Evolutionary conservation across 768 basidiomycete genomes (phyloP).

Genomic region (Mrakia blollopis): DNA sequence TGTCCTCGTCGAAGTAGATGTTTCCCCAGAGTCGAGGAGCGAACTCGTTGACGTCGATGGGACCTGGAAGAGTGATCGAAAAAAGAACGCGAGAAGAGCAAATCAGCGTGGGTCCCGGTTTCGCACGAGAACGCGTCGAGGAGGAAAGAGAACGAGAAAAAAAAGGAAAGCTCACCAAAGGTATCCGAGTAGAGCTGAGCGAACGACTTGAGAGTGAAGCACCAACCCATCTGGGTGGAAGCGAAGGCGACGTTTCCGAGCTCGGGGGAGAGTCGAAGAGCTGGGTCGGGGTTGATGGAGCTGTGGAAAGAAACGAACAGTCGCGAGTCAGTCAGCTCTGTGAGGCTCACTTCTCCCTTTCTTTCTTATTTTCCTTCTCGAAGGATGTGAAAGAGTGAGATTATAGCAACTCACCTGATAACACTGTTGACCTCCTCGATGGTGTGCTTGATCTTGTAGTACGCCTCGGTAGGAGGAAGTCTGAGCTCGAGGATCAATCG

Average conservation of each 20-base stretch:
- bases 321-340: background rate
- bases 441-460: slow-evolving; percentile 98
- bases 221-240: slow-evolving; percentile 95
- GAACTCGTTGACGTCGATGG: slow-evolving; percentile 76
- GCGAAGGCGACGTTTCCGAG: slow-evolving; percentile 95
- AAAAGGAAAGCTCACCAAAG: slow-evolving; percentile 56
- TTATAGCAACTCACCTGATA: slow-evolving; percentile 61
- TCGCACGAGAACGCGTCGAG: background rate
- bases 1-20: slow-evolving; percentile 82
- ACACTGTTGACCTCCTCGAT: slow-evolving; percentile 97
- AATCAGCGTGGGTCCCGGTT: background rate
- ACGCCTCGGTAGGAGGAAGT: slow-evolving; percentile 91
- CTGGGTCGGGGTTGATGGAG: slow-evolving; percentile 78
- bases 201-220: slow-evolving; percentile 89
- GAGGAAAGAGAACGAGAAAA: background rate
- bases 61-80: slow-evolving; percentile 48
- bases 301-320: slow-evolving; percentile 34
- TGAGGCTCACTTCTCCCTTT: too few relatives aligned
- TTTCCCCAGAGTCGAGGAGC: slow-evolving; percentile 95
- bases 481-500: slow-evolving; percentile 92
- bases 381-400: background rate
- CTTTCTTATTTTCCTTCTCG: background rate
- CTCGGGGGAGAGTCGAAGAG: slow-evolving; percentile 84
- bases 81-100: background rate
- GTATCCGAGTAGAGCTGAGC: slow-evolving; percentile 94